These are phyloP conservation scores for Salisapilia sapeloensis DNA, from an alignment of 352 stramenopile species.

Conservation along the genomic window DNA sequence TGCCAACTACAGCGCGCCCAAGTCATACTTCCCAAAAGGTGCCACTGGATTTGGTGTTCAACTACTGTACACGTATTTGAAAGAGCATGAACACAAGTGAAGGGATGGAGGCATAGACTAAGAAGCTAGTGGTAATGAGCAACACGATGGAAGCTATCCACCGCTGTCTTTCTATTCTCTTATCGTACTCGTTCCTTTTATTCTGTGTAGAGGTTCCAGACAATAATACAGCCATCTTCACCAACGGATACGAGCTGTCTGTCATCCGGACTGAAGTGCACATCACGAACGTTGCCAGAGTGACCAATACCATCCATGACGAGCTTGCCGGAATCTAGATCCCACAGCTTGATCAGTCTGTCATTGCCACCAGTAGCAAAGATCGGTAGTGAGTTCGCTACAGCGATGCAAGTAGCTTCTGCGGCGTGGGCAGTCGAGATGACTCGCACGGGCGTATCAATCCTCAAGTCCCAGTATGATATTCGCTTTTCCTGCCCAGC, in stretches of 20 bases:
- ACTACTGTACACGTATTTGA: slow-evolving; percentile 72
- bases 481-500: slow-evolving; percentile 87
- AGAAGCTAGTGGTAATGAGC: slow-evolving; percentile 2
- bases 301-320: slow-evolving; percentile 64
- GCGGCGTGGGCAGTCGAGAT: slow-evolving; percentile 65
- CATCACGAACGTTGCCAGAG: slow-evolving; percentile 47
- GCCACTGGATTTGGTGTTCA: slow-evolving; percentile 81
- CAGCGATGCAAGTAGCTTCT: slow-evolving; percentile 80
- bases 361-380: slow-evolving; percentile 83
- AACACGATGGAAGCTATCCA: no score
- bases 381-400: slow-evolving; percentile 64
- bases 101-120: background rate
- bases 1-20: slow-evolving; percentile 60
- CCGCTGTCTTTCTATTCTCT: no score
- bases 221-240: slow-evolving; percentile 82
- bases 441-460: slow-evolving; percentile 63
- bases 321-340: slow-evolving; percentile 32
- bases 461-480: slow-evolving; percentile 83
- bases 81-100: slow-evolving; percentile 35
- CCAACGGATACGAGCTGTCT: slow-evolving; percentile 83
- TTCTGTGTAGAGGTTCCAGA: slow-evolving; percentile 84
- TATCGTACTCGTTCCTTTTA: slow-evolving; percentile 4
- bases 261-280: slow-evolving; percentile 84
- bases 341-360: slow-evolving; percentile 80
- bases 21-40: slow-evolving; percentile 76